Evolutionary conservation across 257 asterid genomes (phyloP), one percentile per base, ranked within the genome.

Genomic region (Petrea volubilis): DNA sequence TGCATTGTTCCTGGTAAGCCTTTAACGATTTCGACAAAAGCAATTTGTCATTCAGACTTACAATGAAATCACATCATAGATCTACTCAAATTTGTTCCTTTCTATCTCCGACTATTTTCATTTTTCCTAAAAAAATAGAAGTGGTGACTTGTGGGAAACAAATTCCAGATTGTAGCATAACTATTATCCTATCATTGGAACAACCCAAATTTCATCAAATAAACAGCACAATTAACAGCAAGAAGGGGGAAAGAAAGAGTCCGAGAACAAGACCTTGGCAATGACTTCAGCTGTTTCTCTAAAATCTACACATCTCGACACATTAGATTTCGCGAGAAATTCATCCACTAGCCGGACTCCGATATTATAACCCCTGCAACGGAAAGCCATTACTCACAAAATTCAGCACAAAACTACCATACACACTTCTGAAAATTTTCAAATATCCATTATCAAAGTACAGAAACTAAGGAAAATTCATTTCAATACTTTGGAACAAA

Each of bases 251-350:
- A n/a, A 44, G n/a, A 72, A 55, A 64, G 27, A 60, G 34, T 34
- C 7, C 4, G 31, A 69, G 60, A 46, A 64, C n/a, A 25, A 70
- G 18, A 91, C 98, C 98, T 94, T 94, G 25, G 98, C 98, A 77
- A 91, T 91, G 77, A 86, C 96, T 70, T 91, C 98, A 78, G 98
- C 96, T 1, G 98, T 94, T 84, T 94, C 99, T 76, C 80, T 91
- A 80, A 94, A 94, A 85, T 91, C 98, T 46, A 89, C 96, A 62
- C 97, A 91, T 74, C 95, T 86, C 27, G 97, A 80, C 20, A 89
- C 97, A 60, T 88, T 91, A 12, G 97, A 94, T 78, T 91, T 94
- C 4, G 98, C 97, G 1, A 94, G 92, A 64, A 94, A 94, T 77
- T 91, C 98, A 74, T 91, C 99, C 5, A 94, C 86, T 33, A 94